Evolutionary conservation across 192 early-diverging fungal species (phyloP).

Genomic region (Jimgerdemannia flammicorona): DNA sequence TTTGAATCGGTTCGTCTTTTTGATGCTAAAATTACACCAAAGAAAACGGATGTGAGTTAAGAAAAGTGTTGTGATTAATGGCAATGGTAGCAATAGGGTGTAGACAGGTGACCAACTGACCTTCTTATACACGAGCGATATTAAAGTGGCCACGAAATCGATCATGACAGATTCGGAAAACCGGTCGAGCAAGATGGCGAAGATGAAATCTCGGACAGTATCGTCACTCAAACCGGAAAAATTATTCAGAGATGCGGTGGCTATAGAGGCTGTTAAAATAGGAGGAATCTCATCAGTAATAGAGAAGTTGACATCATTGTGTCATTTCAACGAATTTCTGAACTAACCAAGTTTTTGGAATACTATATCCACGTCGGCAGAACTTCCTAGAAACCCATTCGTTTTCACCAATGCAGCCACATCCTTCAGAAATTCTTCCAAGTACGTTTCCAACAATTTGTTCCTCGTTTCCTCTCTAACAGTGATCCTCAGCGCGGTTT

Average conservation of each 20-base stretch:
- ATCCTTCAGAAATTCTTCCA: constrained; percentile 1
- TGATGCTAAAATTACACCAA: constrained; percentile 12
- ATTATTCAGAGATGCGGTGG: neutral
- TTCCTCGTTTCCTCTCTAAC: neutral
- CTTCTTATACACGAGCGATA: constrained; percentile 34
- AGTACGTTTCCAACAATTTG: neutral
- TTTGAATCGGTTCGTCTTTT: constrained; percentile 27
- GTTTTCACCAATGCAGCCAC: neutral
- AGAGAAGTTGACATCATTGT: too few relatives aligned
- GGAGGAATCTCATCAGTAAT: too few relatives aligned
- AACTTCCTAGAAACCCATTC: constrained; percentile 7
- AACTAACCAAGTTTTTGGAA: constrained; percentile 14
- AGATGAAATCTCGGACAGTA: constrained; percentile 33
- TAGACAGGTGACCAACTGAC: neutral
- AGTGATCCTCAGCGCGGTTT: neutral
- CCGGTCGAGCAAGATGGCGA: constrained; percentile 32
- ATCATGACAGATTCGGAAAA: constrained; percentile 37
- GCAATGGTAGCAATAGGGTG: too few relatives aligned
- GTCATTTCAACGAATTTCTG: too few relatives aligned
- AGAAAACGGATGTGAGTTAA: neutral
- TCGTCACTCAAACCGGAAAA: constrained; percentile 20
- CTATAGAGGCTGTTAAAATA: neutral
- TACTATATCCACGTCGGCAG: neutral
- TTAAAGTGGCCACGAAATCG: constrained; percentile 32
- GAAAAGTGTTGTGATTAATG: neutral